A percentile compares a stretch with the other conserved stretches of the same genome.
phyloP scores from a whole-genome alignment of 306 rosid genomes.

The Hippophae rhamnoides region DNA sequence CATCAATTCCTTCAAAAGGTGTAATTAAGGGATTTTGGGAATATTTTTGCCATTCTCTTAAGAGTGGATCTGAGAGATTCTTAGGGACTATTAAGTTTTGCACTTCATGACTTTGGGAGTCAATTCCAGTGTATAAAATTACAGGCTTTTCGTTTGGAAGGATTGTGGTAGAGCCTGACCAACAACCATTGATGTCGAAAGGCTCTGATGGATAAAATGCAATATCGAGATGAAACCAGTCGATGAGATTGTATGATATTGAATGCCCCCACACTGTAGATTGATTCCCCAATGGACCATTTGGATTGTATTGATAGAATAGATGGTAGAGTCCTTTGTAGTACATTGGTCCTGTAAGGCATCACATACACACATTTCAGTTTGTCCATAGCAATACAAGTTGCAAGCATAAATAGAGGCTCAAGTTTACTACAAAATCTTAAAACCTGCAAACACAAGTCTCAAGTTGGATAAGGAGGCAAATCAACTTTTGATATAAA shows the following conservation, averaged over 20 bases:
- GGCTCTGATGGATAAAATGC: slow-evolving; percentile 59
- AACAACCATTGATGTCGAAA: slow-evolving; percentile 64
- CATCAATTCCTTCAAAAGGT: slow-evolving; percentile 47
- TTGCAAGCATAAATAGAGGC: background rate
- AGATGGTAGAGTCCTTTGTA: slow-evolving; percentile 64
- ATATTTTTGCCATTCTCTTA: slow-evolving; percentile 60
- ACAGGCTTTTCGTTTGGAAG: slow-evolving; percentile 49
- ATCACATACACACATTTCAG: no score
- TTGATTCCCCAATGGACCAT: slow-evolving; percentile 57
- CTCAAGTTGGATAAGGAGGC: no score
- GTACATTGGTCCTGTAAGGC: slow-evolving; percentile 44
- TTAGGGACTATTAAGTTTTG: slow-evolving; percentile 70
- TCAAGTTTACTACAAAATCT: no score
- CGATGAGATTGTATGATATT: slow-evolving; percentile 59
- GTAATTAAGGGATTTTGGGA: slow-evolving; percentile 60
- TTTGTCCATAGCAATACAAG: background rate
- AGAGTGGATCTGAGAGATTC: slow-evolving; percentile 59
- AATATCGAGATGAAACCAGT: slow-evolving; percentile 55
- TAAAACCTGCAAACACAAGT: no score
- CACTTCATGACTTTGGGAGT: slow-evolving; percentile 48
- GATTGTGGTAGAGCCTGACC: slow-evolving; percentile 82
- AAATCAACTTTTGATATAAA: no score
- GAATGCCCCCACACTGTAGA: slow-evolving; percentile 86
- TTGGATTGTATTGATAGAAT: slow-evolving; percentile 76
- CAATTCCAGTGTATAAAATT: slow-evolving; percentile 67